Conservation (phyloP, 2,329 filamentous ascomycete species). For the Xylaria sp. region DNA sequence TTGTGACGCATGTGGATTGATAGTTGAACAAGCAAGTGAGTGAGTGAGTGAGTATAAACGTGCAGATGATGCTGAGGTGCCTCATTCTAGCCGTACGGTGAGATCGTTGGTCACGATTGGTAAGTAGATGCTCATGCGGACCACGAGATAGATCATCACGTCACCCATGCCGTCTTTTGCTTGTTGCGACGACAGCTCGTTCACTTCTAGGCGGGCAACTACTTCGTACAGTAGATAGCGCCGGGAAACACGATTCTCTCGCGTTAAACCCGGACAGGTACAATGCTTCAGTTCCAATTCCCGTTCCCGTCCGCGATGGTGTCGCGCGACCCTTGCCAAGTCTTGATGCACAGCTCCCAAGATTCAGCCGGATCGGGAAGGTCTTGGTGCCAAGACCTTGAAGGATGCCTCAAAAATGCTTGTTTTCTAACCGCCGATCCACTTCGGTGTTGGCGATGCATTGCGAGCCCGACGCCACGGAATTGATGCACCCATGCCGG, state of each 20-base stretch:
- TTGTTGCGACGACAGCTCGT: background rate
- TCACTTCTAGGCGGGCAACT: background rate
- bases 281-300: slow-evolving; percentile 7
- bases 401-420: slow-evolving; percentile 25
- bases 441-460: slow-evolving; percentile 9
- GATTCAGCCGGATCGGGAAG: slow-evolving; percentile 27
- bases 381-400: slow-evolving; percentile 27
- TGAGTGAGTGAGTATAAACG: slow-evolving; percentile 11
- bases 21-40: background rate
- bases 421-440: slow-evolving; percentile 23
- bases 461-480: slow-evolving; percentile 17
- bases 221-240: background rate
- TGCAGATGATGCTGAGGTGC: slow-evolving; percentile 15
- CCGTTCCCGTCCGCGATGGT: slow-evolving; percentile 12
- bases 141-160: slow-evolving; percentile 2
- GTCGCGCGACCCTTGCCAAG: slow-evolving; percentile 27
- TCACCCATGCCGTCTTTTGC: too few relatives aligned
- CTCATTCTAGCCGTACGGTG: slow-evolving; percentile 16
- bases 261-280: background rate
- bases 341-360: slow-evolving; percentile 22
- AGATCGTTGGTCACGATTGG: slow-evolving; percentile 21
- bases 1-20: too few relatives aligned
- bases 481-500: slow-evolving; percentile 13
- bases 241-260: background rate
- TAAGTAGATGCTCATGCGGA: slow-evolving; percentile 23